Percentiles rank a stretch among this genome's conserved stretches.
Conservation (phyloP, 1,284 basidiomycete genomes). For the Coniferiporia sulphurascens region DNA sequence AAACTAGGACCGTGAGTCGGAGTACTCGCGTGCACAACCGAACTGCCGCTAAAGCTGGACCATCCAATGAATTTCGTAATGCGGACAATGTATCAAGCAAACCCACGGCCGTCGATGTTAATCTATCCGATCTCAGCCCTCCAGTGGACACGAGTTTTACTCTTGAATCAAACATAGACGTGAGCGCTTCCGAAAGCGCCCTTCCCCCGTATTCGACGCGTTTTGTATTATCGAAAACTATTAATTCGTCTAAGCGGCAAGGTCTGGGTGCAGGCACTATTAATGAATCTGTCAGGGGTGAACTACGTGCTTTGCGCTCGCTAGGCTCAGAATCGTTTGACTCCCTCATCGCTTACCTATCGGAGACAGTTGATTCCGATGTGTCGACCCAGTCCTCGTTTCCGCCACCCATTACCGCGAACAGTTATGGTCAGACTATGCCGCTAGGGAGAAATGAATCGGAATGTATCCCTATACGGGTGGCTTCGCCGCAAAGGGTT, state of each 20-base stretch:
- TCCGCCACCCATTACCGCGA: not conserved
- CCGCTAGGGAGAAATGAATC: not conserved
- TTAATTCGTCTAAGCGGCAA: slow-evolving; percentile 3
- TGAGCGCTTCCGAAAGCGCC: not conserved
- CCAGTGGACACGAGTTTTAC: not conserved
- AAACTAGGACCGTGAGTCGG: not conserved
- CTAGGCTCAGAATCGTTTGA: slow-evolving; percentile 14
- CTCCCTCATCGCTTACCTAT: slow-evolving; percentile 11
- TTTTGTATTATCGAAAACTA: not conserved
- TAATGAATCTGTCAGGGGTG: slow-evolving; percentile 3
- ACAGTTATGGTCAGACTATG: not conserved
- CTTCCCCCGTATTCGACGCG: not conserved
- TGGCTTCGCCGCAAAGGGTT: not conserved
- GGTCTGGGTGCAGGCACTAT: slow-evolving; percentile 1
- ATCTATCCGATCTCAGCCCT: not conserved
- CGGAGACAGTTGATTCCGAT: slow-evolving; percentile 7
- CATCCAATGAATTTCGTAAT: not conserved
- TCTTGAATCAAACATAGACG: not conserved
- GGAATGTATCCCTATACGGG: too few species aligned
- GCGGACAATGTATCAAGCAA: not conserved
- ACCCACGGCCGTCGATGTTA: not conserved
- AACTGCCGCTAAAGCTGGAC: not conserved
- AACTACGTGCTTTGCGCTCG: slow-evolving; percentile 8
- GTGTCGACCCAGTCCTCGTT: not conserved
- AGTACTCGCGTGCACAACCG: not conserved